A percentile compares a stretch with the other conserved stretches of the same genome.
These are phyloP conservation scores for Leptodermis oblonga DNA, from an alignment of 257 asterid species.

Conservation along the genomic window DNA sequence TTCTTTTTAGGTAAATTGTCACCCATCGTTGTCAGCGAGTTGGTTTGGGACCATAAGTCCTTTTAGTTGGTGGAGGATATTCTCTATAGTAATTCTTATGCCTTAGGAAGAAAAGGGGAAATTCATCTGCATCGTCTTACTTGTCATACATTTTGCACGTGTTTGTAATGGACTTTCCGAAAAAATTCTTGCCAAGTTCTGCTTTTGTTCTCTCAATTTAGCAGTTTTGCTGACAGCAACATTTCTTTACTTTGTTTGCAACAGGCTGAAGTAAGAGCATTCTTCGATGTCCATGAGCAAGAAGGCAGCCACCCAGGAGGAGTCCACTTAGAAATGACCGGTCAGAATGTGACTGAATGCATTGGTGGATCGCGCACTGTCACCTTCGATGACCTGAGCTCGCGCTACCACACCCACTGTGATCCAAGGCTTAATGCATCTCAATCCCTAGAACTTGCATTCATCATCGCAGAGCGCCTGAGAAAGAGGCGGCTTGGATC, in stretches of 20 bases:
- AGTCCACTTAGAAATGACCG: slow-evolving; percentile 82
- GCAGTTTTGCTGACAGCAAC: not conserved
- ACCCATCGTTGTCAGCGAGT: slow-evolving; percentile 29
- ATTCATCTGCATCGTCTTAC: no score
- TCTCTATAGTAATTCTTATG: not conserved
- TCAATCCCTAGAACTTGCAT: slow-evolving; percentile 70
- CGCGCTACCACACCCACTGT: slow-evolving; percentile 83
- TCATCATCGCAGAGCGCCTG: slow-evolving; percentile 73
- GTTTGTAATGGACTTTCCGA: no score
- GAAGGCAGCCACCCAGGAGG: slow-evolving; percentile 89
- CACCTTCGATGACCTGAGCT: slow-evolving; percentile 73
- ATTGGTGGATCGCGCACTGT: slow-evolving; percentile 74
- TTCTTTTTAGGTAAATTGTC: slow-evolving; percentile 26
- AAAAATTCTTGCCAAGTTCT: not conserved
- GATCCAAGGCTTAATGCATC: slow-evolving; percentile 81
- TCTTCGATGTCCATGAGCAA: slow-evolving; percentile 88
- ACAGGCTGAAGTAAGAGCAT: slow-evolving; percentile 83
- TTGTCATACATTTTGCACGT: not conserved
- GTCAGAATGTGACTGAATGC: slow-evolving; percentile 86
- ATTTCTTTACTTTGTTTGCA: not conserved
- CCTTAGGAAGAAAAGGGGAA: not conserved
- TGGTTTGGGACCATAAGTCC: slow-evolving; percentile 20
- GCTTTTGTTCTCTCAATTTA: not conserved
- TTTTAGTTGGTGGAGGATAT: slow-evolving; percentile 21
- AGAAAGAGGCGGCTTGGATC: slow-evolving; percentile 62